phyloP scores from a whole-genome alignment of 2,329 filamentous ascomycete species.

The Sporothrix humicola region DNA sequence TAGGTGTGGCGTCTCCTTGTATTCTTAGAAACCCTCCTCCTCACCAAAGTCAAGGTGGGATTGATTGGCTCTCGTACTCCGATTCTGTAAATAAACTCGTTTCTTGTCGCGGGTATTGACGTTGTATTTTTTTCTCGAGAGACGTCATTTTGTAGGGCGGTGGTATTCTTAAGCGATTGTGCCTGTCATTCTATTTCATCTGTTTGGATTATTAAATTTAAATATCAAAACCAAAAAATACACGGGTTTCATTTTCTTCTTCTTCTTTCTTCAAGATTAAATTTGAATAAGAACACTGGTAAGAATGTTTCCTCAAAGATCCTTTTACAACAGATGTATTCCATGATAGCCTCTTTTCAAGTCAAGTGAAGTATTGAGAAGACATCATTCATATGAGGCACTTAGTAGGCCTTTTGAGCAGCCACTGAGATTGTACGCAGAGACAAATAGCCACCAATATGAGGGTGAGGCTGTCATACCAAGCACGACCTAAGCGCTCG shows the following conservation, averaged over 20 bases:
- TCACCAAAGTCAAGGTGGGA: neutral
- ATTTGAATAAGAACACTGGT: too few relatives aligned
- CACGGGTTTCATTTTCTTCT: too few relatives aligned
- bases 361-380: too few relatives aligned
- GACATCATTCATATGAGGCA: neutral
- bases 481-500: slow-evolving; percentile 12
- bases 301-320: too few relatives aligned
- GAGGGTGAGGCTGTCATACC: slow-evolving; percentile 1
- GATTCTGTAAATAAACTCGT: neutral
- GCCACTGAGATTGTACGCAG: neutral
- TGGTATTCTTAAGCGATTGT: neutral
- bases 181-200: neutral
- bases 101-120: neutral
- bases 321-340: too few relatives aligned
- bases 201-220: neutral
- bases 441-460: neutral
- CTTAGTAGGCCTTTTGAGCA: neutral
- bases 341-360: too few relatives aligned
- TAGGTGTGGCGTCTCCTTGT: neutral
- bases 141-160: neutral
- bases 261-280: too few relatives aligned
- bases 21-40: neutral
- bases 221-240: too few relatives aligned
- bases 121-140: neutral
- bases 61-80: slow-evolving; percentile 21